Base-by-base conservation (phyloP, 2,329 filamentous ascomycete species). In the Tolypocladium ovalisporum region DNA sequence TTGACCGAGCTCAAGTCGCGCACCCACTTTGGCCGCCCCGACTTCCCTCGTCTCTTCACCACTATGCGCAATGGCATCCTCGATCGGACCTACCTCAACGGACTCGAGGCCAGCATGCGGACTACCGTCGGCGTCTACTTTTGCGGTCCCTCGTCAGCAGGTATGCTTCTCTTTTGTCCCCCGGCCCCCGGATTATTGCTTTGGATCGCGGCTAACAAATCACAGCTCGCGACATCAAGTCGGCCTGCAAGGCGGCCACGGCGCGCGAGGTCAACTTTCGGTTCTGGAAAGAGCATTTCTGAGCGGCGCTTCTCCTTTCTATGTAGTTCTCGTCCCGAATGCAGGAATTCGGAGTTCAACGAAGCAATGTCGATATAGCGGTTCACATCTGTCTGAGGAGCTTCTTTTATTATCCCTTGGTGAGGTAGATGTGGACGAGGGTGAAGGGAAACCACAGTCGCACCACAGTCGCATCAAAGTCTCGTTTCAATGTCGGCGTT, bases 221-320 rank as follows among this genome's bases (percentile, higher is more conserved):
- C 19, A 77, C 82, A 74, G 93, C 93, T 8, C 83, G 91, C 63
- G 84, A 90, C 66, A 97, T 99, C 70, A 87, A 89, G 73, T 83
- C 84, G 68, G 92, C 93, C 19, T 88, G 89, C 63, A 88, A 87
- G 67, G 72, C 78, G 56, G 87, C 87, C 19, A 89, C 85, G 15
- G 85, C 82, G 40, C 83, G 83, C 61, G 89, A 96, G 64, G 90
- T 99, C 58, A 84, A 86, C 67, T 99, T 97, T 77, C 89, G 90
- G 66, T 99, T 99, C 79, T 99, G 94, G 94, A 99, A 99, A 78
- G 94, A 99, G 75, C 93, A 99, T 70, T 87, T 87, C 69, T 87
- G 79, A 67, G 40, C 5, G 42, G 47, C 17, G 47, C 27, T 34
- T 34, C 29, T 34, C 19, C 17, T 13, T 34, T 32, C 17, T 34